phyloP scores from a whole-genome alignment of 2,329 filamentous ascomycete species.

The Purpureocillium lavendulum region DNA sequence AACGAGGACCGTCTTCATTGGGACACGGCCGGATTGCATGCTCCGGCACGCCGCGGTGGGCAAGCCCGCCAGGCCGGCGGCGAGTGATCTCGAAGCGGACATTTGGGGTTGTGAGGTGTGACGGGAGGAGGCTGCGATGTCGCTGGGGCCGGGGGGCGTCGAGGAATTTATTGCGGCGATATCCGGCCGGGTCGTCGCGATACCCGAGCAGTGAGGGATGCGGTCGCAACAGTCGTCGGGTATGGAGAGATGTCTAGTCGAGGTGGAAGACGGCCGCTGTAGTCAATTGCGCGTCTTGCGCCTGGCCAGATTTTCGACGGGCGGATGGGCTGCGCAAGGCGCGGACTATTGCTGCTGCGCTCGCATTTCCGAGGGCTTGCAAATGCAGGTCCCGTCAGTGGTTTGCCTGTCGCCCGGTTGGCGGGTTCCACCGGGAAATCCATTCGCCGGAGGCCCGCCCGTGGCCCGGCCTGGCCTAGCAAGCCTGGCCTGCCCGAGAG shows the following conservation, averaged over 20 bases:
- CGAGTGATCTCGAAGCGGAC: conserved; percentile 23
- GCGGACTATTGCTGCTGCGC: conserved; percentile 1
- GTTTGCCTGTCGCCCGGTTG: conserved; percentile 1
- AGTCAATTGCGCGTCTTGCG: conserved; percentile 1
- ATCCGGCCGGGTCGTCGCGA: too few relatives aligned
- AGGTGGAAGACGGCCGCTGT: too few relatives aligned
- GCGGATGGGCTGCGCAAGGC: neutral
- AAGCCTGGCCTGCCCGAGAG: neutral
- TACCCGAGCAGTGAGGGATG: too few relatives aligned
- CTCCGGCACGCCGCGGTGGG: conserved; percentile 19
- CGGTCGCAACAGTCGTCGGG: neutral
- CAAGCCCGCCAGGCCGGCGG: conserved; percentile 22
- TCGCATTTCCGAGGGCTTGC: conserved; percentile 5
- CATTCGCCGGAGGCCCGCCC: conserved; percentile 19
- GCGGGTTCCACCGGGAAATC: conserved; percentile 20
- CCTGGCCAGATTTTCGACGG: neutral
- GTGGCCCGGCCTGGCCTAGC: conserved; percentile 4
- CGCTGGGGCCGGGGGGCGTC: neutral
- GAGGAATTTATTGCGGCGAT: neutral
- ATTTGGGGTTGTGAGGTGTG: conserved; percentile 11
- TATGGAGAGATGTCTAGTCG: too few relatives aligned
- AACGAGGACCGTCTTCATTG: conserved; percentile 6
- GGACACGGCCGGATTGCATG: conserved; percentile 14
- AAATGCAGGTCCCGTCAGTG: conserved; percentile 11
- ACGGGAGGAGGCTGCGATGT: neutral